Evolutionary conservation across 1,139 yeast species (phyloP).

Genomic region (Candida labiduridarum): DNA sequence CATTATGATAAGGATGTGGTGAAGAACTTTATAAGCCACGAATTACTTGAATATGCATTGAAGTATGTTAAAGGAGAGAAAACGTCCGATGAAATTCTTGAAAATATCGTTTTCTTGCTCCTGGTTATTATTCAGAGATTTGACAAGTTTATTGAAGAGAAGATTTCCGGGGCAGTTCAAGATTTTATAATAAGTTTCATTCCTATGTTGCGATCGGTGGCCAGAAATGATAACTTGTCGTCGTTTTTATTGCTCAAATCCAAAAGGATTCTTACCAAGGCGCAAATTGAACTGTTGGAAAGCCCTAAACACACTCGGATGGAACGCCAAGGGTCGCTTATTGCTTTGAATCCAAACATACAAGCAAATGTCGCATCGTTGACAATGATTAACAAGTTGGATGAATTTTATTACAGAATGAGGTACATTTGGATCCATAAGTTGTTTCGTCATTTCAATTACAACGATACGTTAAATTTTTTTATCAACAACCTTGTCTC

Average conservation of each 20-base stretch:
- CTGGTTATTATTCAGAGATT: constrained; percentile 10
- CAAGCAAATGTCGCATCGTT: constrained; percentile 7
- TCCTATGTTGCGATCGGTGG: constrained; percentile 7
- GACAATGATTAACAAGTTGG: constrained; percentile 6
- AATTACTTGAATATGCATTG: constrained; percentile 9
- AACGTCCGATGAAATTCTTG: constrained; percentile 1
- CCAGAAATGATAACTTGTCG: constrained; percentile 4
- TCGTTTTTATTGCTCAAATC: constrained; percentile 10
- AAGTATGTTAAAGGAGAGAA: constrained; percentile 8
- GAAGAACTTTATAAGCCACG: constrained; percentile 6
- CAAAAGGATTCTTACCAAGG: constrained; percentile 5
- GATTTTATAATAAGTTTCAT: constrained; percentile 10
- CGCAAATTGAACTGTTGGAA: constrained; percentile 11
- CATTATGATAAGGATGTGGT: constrained; percentile 12
- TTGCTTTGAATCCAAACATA: background rate
- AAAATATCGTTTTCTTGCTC: constrained; percentile 11
- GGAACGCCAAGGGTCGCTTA: constrained; percentile 4
- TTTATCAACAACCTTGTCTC: constrained; percentile 7
- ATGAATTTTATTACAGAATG: constrained; percentile 4
- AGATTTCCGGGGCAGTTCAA: constrained; percentile 8
- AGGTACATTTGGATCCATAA: constrained; percentile 11
- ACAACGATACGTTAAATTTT: background rate
- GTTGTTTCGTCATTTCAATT: constrained; percentile 6
- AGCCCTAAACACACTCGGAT: background rate
- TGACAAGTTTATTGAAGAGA: constrained; percentile 9